These are phyloP conservation scores for Guadua angustifolia DNA, from an alignment of 176 grass and related monocot genomes.

Conservation along the genomic window DNA sequence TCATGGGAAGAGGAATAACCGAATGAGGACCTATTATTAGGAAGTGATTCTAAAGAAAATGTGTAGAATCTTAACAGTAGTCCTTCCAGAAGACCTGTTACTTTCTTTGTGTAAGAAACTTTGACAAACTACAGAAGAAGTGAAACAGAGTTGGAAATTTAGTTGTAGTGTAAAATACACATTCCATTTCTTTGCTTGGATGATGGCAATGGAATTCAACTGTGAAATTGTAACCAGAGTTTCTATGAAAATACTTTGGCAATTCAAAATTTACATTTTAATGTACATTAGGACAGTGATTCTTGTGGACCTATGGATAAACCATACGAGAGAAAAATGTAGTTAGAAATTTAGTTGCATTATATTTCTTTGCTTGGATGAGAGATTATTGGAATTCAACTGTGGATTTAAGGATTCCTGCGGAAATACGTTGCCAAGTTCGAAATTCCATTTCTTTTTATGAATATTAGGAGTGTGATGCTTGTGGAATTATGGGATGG, in stretches of 20 bases:
- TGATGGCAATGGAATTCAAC: neutral
- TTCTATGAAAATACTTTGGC: neutral
- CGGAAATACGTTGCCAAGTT: conserved; percentile 27
- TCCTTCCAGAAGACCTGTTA: neutral
- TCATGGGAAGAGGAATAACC: neutral
- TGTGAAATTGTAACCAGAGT: neutral
- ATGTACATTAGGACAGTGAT: neutral
- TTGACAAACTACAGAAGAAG: neutral
- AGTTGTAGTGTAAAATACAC: neutral
- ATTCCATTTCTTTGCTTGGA: neutral
- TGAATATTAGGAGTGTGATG: conserved; percentile 16
- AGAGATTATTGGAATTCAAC: neutral
- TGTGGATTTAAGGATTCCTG: neutral
- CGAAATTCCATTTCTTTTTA: neutral
- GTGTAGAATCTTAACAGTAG: neutral
- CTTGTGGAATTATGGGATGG: neutral
- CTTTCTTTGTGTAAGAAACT: neutral
- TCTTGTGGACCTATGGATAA: neutral
- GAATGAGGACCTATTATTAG: neutral
- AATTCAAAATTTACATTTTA: neutral
- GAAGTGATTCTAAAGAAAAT: conserved; percentile 4
- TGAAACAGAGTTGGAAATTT: neutral
- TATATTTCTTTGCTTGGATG: neutral
- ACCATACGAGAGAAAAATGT: neutral
- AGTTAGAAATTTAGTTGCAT: neutral